phyloP scores from a whole-genome alignment of 2,329 filamentous ascomycete species.

The Allantophomopsis lycopodina region DNA sequence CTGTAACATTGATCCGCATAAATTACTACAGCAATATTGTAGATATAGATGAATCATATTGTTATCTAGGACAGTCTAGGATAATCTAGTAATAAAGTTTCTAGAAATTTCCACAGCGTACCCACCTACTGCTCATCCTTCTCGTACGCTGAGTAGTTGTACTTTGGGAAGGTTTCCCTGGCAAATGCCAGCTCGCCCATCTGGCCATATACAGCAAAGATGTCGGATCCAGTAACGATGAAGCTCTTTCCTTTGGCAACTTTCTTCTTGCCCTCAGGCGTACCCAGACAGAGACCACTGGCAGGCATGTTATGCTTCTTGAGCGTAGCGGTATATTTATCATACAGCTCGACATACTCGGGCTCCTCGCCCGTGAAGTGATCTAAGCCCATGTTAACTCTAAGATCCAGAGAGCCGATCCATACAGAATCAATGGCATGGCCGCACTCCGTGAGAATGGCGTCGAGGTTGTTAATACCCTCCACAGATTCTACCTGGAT shows the following conservation, averaged over 20 bases:
- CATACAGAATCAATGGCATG: conserved; percentile 30
- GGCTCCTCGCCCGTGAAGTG: conserved; percentile 22
- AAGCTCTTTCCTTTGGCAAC: conserved; percentile 11
- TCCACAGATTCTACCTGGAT: conserved; percentile 30
- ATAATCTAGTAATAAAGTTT: too few relatives aligned
- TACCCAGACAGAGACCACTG: conserved; percentile 11
- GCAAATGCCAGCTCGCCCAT: conserved; percentile 1
- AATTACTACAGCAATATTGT: too few relatives aligned
- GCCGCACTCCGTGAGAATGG: conserved; percentile 28
- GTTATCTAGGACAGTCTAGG: too few relatives aligned
- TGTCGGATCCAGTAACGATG: conserved; percentile 6
- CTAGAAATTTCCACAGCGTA: too few relatives aligned
- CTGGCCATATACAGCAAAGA: conserved; percentile 4
- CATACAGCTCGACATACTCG: conserved; percentile 25
- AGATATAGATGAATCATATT: too few relatives aligned
- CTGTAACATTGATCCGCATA: too few relatives aligned
- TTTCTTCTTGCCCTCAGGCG: conserved; percentile 5
- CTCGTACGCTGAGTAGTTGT: too few relatives aligned
- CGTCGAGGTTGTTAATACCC: conserved; percentile 32
- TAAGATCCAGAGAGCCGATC: conserved; percentile 28
- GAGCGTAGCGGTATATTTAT: conserved; percentile 22
- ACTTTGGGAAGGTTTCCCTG: conserved; percentile 2
- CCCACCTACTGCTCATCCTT: too few relatives aligned
- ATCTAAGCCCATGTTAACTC: conserved; percentile 28
- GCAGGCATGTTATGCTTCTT: conserved; percentile 31